Percentiles rank a stretch among this genome's conserved stretches.
Evolutionary conservation across 192 early-diverging fungal genomes (phyloP).

Genomic region (Backusella circina): DNA sequence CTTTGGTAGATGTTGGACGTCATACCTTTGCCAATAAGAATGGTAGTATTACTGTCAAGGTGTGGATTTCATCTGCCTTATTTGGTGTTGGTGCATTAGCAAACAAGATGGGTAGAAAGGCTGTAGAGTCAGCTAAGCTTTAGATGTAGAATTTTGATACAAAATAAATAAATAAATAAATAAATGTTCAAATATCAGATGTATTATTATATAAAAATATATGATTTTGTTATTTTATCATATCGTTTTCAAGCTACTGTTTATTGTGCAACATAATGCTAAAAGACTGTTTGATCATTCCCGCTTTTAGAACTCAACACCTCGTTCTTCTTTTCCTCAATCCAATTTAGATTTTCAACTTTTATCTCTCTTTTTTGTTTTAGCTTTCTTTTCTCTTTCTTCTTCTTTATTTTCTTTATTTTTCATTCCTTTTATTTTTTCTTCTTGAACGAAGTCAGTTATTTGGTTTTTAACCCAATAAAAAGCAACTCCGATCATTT

Average conservation of each 20-base stretch:
- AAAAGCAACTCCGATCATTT: slow-evolving; percentile 2
- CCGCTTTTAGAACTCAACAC: not conserved
- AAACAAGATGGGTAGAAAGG: slow-evolving; percentile 22
- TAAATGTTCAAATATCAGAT: not conserved
- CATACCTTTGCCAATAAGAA: slow-evolving; percentile 40
- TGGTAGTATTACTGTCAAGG: slow-evolving; percentile 40
- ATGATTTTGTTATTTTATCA: not conserved
- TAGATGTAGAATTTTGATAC: not conserved
- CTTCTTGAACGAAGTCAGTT: not conserved
- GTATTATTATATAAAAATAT: not conserved
- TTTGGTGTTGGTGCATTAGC: slow-evolving; percentile 36
- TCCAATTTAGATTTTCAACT: slow-evolving; percentile 1
- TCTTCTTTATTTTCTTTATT: slow-evolving; percentile 1
- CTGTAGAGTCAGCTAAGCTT: slow-evolving; percentile 5
- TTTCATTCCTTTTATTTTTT: not conserved
- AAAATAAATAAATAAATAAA: not conserved
- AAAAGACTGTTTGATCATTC: not conserved
- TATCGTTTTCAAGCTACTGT: not conserved
- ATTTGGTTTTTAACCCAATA: slow-evolving; percentile 1
- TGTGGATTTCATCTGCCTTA: slow-evolving; percentile 35
- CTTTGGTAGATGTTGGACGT: slow-evolving; percentile 35
- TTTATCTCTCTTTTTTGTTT: slow-evolving; percentile 3
- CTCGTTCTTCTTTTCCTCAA: slow-evolving; percentile 12
- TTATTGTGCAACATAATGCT: not conserved
- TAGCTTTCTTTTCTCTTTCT: slow-evolving; percentile 3